A percentile compares a stretch with the other conserved stretches of the same genome.
Evolutionary conservation across 495 filamentous ascomycete genomes (phyloP).

Genomic region (Achaetomiella virescens): DNA sequence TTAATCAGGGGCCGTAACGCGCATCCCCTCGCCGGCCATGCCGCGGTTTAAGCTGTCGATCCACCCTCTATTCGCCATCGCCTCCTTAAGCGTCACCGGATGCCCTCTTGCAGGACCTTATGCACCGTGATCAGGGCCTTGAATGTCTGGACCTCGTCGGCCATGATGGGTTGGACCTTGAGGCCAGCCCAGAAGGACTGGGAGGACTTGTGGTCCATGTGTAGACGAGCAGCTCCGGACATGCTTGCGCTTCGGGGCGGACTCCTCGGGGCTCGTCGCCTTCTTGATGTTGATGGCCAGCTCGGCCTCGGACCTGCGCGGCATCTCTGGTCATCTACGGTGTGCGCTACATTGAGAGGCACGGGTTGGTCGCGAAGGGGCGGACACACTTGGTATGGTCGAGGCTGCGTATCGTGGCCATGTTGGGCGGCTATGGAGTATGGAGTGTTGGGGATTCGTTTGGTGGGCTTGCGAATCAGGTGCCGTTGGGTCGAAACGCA

Average conservation of each 20-base stretch:
- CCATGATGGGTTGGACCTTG: slow-evolving; percentile 98
- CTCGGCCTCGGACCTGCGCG: slow-evolving; percentile 77
- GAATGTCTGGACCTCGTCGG: slow-evolving; percentile 92
- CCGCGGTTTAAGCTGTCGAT: slow-evolving; percentile 87
- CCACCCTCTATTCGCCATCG: slow-evolving; percentile 83
- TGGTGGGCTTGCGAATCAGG: not conserved
- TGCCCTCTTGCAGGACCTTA: slow-evolving; percentile 98
- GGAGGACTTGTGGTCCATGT: slow-evolving; percentile 98
- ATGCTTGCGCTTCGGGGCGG: slow-evolving; percentile 97
- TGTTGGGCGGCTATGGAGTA: slow-evolving; percentile 29
- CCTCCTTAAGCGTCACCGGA: slow-evolving; percentile 77
- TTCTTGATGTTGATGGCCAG: slow-evolving; percentile 94
- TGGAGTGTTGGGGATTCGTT: slow-evolving; percentile 7
- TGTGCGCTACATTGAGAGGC: not conserved
- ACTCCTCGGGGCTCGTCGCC: slow-evolving; percentile 91
- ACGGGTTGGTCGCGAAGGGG: not conserved
- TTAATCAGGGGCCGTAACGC: slow-evolving; percentile 85
- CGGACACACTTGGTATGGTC: slow-evolving; percentile 42
- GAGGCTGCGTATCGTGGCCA: slow-evolving; percentile 43
- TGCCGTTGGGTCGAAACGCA: not conserved
- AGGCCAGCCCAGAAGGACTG: slow-evolving; percentile 95
- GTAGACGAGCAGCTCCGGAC: slow-evolving; percentile 94
- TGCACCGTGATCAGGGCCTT: slow-evolving; percentile 89
- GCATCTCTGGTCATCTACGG: slow-evolving; percentile 18
- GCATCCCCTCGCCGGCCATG: slow-evolving; percentile 75